Evolutionary conservation across 768 basidiomycete genomes (phyloP).

Genomic region (Fistulinella prunicolor): DNA sequence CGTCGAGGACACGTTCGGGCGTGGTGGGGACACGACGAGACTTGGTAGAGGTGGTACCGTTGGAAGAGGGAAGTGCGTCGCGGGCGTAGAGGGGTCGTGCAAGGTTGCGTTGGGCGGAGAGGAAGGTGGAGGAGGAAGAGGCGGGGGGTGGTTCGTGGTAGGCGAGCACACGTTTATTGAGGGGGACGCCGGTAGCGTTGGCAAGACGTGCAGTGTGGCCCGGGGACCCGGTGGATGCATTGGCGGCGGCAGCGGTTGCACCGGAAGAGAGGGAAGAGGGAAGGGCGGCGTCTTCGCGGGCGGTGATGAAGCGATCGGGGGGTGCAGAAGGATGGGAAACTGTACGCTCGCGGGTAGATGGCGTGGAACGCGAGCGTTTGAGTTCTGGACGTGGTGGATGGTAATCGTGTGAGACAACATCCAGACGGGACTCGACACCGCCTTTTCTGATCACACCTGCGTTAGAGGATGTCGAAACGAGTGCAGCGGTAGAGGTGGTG

Average conservation of each 20-base stretch:
- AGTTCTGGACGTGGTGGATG: slow-evolving; percentile 59
- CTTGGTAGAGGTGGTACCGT: slow-evolving; percentile 62
- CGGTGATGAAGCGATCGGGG: slow-evolving; percentile 73
- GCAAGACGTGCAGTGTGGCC: slow-evolving; percentile 77
- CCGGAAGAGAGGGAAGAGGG: slow-evolving; percentile 63
- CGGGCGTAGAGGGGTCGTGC: slow-evolving; percentile 75
- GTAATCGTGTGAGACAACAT: slow-evolving; percentile 77
- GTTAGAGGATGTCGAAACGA: slow-evolving; percentile 53
- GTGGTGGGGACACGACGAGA: slow-evolving; percentile 80
- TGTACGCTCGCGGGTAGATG: slow-evolving; percentile 45
- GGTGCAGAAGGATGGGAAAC: slow-evolving; percentile 41
- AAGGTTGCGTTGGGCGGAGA: slow-evolving; percentile 73
- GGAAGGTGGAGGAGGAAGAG: slow-evolving; percentile 70
- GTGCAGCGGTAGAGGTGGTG: slow-evolving; percentile 45
- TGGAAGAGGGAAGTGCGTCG: slow-evolving; percentile 60
- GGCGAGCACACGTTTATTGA: slow-evolving; percentile 80
- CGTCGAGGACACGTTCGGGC: slow-evolving; percentile 93
- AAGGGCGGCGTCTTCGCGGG: slow-evolving; percentile 50
- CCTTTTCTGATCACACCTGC: slow-evolving; percentile 75
- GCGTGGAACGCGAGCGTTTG: slow-evolving; percentile 73
- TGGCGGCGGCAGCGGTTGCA: slow-evolving; percentile 39
- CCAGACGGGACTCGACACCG: slow-evolving; percentile 71
- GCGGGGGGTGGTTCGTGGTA: slow-evolving; percentile 86
- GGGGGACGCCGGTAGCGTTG: slow-evolving; percentile 69
- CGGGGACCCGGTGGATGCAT: slow-evolving; percentile 55